A percentile compares a stretch with the other conserved stretches of the same genome.
Conservation (phyloP, 2,329 filamentous ascomycete genomes). For the Fusarium sambucinum region DNA sequence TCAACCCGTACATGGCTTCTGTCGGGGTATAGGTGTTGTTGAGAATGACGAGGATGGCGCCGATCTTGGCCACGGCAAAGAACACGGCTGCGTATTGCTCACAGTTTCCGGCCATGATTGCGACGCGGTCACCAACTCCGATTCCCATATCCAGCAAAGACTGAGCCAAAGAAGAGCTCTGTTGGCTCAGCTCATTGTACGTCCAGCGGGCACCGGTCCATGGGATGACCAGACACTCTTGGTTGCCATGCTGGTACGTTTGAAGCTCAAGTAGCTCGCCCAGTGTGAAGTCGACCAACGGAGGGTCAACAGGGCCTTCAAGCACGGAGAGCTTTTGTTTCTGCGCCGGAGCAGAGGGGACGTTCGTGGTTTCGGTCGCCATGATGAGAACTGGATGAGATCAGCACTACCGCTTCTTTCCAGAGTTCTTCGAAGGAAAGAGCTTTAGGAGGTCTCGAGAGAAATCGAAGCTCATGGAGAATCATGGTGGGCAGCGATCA, state of each 20-base stretch:
- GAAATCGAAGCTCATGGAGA: slow-evolving; percentile 7
- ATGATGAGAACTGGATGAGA: slow-evolving; percentile 39
- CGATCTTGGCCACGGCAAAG: slow-evolving; percentile 76
- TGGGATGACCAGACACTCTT: slow-evolving; percentile 78
- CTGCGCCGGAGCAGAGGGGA: slow-evolving; percentile 48
- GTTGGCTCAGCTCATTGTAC: slow-evolving; percentile 72
- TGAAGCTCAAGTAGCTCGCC: slow-evolving; percentile 80
- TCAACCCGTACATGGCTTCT: slow-evolving; percentile 77
- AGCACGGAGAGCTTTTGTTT: slow-evolving; percentile 68
- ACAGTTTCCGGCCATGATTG: slow-evolving; percentile 82
- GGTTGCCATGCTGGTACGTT: slow-evolving; percentile 71
- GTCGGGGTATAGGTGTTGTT: slow-evolving; percentile 85
- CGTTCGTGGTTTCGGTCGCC: slow-evolving; percentile 48
- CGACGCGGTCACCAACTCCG: slow-evolving; percentile 75
- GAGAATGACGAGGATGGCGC: slow-evolving; percentile 78
- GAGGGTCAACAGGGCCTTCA: slow-evolving; percentile 75
- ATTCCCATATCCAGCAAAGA: slow-evolving; percentile 76
- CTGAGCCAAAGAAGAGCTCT: slow-evolving; percentile 71
- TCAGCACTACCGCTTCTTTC: neutral
- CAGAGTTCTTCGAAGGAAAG: neutral
- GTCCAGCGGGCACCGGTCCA: slow-evolving; percentile 83
- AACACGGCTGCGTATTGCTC: slow-evolving; percentile 84
- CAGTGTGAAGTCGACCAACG: slow-evolving; percentile 77
- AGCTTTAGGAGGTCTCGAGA: neutral
- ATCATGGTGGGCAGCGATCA: slow-evolving; percentile 12